Evolutionary conservation across 129 eudicot species (phyloP).

Genomic region (Flaveria linearis): DNA sequence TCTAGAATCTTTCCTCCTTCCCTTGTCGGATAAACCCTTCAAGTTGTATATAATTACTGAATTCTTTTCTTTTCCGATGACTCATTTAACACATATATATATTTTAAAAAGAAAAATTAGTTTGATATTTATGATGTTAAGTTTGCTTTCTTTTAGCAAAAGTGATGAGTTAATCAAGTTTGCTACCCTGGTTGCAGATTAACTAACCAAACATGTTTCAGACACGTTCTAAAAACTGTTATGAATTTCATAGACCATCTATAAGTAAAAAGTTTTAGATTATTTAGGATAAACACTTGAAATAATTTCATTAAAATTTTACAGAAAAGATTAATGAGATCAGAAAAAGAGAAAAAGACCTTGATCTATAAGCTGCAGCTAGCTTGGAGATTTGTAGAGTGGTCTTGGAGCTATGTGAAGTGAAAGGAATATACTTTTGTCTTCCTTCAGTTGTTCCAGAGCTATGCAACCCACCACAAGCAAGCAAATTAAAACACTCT

Average conservation of each 20-base stretch:
- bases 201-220: no score
- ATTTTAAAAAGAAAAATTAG: no score
- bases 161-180: no score
- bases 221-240: no score
- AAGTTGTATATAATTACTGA: no score
- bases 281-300: constrained; percentile 57
- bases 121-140: no score
- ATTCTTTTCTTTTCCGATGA: no score
- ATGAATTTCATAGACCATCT: no score
- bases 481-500: neutral
- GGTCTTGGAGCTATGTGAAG: constrained; percentile 69
- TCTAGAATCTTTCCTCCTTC: constrained; percentile 74
- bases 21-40: constrained; percentile 67
- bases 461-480: constrained; percentile 28
- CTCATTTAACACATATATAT: no score
- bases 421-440: constrained; percentile 78
- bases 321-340: neutral
- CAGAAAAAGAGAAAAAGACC: constrained; percentile 34
- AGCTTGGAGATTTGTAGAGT: constrained; percentile 76
- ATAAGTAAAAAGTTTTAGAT: no score
- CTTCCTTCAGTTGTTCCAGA: constrained; percentile 93
- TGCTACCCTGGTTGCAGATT: no score
- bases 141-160: no score
- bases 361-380: constrained; percentile 87
- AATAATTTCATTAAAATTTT: neutral